Conservation (phyloP, 2,329 filamentous ascomycete species). For the Verticillium dahliae region DNA sequence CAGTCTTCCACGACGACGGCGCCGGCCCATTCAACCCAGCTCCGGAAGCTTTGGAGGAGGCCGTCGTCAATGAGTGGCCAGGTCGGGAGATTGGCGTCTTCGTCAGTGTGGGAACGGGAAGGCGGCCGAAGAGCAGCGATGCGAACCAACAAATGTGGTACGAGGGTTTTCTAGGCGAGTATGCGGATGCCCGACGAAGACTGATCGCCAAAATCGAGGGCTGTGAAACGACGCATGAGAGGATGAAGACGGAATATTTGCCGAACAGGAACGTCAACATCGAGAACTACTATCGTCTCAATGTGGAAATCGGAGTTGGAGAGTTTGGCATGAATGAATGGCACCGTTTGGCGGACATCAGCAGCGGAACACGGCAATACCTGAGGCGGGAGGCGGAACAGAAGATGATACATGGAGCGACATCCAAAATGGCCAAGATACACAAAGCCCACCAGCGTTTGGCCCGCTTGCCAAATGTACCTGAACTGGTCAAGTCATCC, state of each 20-base stretch:
- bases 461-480: conserved; percentile 40
- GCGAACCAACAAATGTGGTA: conserved; percentile 79
- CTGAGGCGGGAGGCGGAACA: conserved; percentile 68
- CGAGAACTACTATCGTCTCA: conserved; percentile 93
- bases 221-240: conserved; percentile 83
- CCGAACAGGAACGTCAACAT: conserved; percentile 70
- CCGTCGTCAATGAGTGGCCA: conserved; percentile 88
- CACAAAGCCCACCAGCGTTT: conserved; percentile 66
- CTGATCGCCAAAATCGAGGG: conserved; percentile 91
- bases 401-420: conserved; percentile 67
- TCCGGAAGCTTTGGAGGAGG: conserved; percentile 81
- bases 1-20: conserved; percentile 89
- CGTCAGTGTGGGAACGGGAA: conserved; percentile 89
- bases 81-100: conserved; percentile 89
- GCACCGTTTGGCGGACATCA: conserved; percentile 90
- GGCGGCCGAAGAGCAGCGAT: conserved; percentile 59
- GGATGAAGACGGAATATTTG: conserved; percentile 76
- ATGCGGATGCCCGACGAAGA: conserved; percentile 78
- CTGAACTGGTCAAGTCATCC: conserved; percentile 35
- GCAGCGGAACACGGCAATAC: conserved; percentile 82
- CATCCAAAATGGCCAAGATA: conserved; percentile 78
- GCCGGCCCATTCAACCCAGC: conserved; percentile 87
- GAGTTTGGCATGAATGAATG: conserved; percentile 99
- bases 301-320: conserved; percentile 91
- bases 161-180: conserved; percentile 87